Base-by-base conservation (phyloP, 2,329 filamentous ascomycete genomes). In the Stachybotrys chlorohalonatus region DNA sequence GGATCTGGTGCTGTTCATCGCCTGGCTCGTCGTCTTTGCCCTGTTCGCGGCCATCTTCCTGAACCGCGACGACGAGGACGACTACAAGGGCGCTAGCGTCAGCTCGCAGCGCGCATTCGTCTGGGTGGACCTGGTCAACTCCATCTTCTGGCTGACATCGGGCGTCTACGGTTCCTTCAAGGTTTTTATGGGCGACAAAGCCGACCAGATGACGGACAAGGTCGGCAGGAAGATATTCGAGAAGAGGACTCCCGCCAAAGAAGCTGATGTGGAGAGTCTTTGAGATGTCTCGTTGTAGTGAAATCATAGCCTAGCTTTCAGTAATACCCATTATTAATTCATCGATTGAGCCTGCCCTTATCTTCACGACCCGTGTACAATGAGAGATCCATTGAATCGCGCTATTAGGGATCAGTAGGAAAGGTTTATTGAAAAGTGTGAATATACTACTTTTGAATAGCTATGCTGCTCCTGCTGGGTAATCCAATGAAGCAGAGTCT, bases 41-140 rank as follows among this genome's bases (percentile, higher is more conserved):
- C 79, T 87, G 56, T 90, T 91, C 60, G 87, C 83, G 13, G 80
- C 76, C 57, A 83, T 89, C 72, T 91, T 86, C 70, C 81, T 90
- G 56, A 68, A 76, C 39, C 77, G 81, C 52, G 69, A 83, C 57
- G 77, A 76, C 54, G 77, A 85, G 55, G 77, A 85, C 55, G 71
- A 74, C 39, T 77, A 76, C 66, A 70, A 77, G 65, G 74, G 73
- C 32, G 68, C 66, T 49, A 74, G 66, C 57, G 74, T 73, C 0
- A 58, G 64, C 5, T 52, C 65, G 7, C 90, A 90, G 87, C 86
- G 87, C 70, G 76, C 80, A 57, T 85, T 86, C 2, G 86, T 89
- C 3, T 90, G 86, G 84, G 70, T 90, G 31, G 85, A 90, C 65
- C 65, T 90, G 31, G 74, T 83, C 36, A 88, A 86, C 59, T 75